Conservation (phyloP, 1,139 yeast genomes). For the Hemisphaericaspora xylofermentans region DNA sequence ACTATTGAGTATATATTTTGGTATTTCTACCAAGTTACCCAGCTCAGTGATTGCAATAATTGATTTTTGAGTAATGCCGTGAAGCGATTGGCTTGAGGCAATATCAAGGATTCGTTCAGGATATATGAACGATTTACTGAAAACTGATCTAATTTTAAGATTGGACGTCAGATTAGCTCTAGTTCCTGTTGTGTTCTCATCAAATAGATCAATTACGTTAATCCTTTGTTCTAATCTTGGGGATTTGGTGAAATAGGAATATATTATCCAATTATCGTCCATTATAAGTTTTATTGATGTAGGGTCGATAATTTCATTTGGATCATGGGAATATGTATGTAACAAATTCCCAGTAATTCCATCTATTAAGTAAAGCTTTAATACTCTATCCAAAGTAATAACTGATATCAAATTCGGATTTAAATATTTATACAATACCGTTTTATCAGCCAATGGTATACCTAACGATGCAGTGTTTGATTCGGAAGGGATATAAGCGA, state of each 20-base stretch:
- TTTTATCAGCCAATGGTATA: constrained; percentile 63
- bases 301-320: constrained; percentile 36
- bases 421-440: constrained; percentile 81
- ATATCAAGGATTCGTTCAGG: constrained; percentile 57
- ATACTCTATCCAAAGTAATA: constrained; percentile 38
- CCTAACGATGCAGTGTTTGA: constrained; percentile 67
- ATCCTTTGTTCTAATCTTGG: constrained; percentile 60
- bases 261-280: constrained; percentile 85
- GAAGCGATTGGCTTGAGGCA: constrained; percentile 60
- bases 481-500: constrained; percentile 31
- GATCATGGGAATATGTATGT: constrained; percentile 45
- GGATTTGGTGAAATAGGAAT: constrained; percentile 55
- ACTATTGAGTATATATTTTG: constrained; percentile 63
- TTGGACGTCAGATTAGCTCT: constrained; percentile 27
- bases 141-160: constrained; percentile 28
- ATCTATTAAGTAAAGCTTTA: constrained; percentile 60
- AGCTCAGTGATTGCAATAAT: constrained; percentile 55
- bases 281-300: constrained; percentile 51
- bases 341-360: constrained; percentile 67
- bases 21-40: constrained; percentile 70
- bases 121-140: constrained; percentile 56
- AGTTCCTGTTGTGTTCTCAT: constrained; percentile 43
- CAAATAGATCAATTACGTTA: constrained; percentile 76
- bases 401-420: constrained; percentile 67
- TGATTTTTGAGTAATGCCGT: constrained; percentile 74